phyloP scores from a whole-genome alignment of 768 basidiomycete species.

The Tulasnella calospora region DNA sequence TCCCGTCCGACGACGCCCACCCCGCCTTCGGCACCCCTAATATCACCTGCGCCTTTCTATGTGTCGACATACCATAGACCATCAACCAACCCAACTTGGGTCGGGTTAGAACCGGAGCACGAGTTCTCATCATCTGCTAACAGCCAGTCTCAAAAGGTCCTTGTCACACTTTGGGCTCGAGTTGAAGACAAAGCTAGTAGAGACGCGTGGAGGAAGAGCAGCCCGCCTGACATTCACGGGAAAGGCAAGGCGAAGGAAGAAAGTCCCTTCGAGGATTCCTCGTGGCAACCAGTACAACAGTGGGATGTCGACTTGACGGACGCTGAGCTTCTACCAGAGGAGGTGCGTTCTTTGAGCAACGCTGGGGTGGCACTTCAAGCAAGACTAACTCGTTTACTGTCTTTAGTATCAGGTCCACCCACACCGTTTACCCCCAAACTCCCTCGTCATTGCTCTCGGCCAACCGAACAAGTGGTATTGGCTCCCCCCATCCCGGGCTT shows the following conservation, averaged over 20 bases:
- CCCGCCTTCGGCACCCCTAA: constrained; percentile 6
- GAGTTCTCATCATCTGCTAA: constrained; percentile 57
- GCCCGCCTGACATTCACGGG: constrained; percentile 9
- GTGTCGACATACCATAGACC: constrained; percentile 74
- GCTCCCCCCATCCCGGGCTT: constrained; percentile 39
- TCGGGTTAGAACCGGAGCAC: constrained; percentile 49
- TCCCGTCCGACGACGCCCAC: constrained; percentile 1
- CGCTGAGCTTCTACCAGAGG: constrained; percentile 53
- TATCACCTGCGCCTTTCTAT: constrained; percentile 50
- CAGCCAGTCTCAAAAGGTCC: constrained; percentile 49
- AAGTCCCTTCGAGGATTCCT: constrained; percentile 32
- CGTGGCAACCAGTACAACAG: constrained; percentile 62
- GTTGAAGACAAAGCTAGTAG: constrained; percentile 37
- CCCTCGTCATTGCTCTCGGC: constrained; percentile 60
- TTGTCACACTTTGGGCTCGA: constrained; percentile 58
- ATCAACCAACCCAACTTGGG: constrained; percentile 77
- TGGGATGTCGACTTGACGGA: constrained; percentile 62
- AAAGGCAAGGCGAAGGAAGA: constrained; percentile 48
- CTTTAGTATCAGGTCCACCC: constrained; percentile 31
- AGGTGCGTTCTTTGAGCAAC: constrained; percentile 45
- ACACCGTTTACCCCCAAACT: constrained; percentile 62
- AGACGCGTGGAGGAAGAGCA: constrained; percentile 18
- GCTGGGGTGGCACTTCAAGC: constrained; percentile 25
- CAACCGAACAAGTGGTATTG: constrained; percentile 60
- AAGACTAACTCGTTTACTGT: not conserved